These are phyloP conservation scores for Nakaseomyces kungkrabaensis DNA, from an alignment of 1,139 yeast species.

Conservation along the genomic window DNA sequence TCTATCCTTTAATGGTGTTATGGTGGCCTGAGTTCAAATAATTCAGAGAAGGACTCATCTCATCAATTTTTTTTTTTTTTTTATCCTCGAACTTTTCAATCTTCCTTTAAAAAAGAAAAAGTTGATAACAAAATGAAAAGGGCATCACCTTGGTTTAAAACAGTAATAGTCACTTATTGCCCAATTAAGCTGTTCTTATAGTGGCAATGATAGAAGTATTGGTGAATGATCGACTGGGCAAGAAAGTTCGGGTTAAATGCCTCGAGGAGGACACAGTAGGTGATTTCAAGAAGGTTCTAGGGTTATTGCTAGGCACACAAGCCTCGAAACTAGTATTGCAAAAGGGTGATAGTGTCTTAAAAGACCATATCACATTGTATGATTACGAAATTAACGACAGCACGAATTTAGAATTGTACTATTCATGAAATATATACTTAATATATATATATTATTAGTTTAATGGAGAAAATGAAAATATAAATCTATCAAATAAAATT, in stretches of 20 bases:
- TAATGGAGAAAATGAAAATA: neutral
- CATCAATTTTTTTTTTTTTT: no score
- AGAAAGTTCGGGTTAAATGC: conserved; percentile 79
- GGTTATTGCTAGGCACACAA: conserved; percentile 56
- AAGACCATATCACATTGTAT: conserved; percentile 81
- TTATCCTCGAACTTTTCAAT: no score
- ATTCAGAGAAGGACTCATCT: no score
- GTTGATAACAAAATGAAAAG: neutral
- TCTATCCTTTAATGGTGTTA: no score
- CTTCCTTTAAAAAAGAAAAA: neutral
- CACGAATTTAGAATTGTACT: conserved; percentile 74
- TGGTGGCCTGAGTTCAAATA: no score
- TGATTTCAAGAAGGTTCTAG: conserved; percentile 77
- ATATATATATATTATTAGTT: neutral
- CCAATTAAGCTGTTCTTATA: no score
- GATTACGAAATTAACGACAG: conserved; percentile 94
- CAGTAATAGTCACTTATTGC: neutral
- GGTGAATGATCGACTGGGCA: conserved; percentile 58
- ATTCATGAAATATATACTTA: conserved; percentile 32
- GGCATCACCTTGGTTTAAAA: neutral
- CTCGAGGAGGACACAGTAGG: conserved; percentile 81
- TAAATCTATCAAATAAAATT: neutral
- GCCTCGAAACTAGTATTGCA: conserved; percentile 56
- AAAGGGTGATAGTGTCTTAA: conserved; percentile 71
- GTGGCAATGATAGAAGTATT: conserved; percentile 38